Conservation (phyloP, 2,329 filamentous ascomycete species). For the Alternaria longipes region DNA sequence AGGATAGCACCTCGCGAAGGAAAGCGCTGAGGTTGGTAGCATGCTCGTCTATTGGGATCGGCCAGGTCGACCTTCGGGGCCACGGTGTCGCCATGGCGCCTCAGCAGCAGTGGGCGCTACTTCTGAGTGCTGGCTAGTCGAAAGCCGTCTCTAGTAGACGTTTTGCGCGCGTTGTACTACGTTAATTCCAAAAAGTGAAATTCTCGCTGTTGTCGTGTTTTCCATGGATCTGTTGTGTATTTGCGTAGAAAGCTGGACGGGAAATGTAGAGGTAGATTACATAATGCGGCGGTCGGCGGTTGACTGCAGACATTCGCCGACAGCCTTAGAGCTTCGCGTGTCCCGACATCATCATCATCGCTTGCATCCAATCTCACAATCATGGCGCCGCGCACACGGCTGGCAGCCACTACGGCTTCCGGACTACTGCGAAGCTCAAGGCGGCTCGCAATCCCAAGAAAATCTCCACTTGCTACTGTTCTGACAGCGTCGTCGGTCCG, state of each 20-base stretch:
- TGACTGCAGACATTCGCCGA: conserved; percentile 26
- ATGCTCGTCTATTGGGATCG: too few species aligned
- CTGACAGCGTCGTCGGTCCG: conserved; percentile 31
- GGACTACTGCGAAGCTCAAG: conserved; percentile 36
- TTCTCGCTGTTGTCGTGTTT: conserved; percentile 25
- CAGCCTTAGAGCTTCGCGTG: conserved; percentile 27
- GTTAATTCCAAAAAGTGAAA: conserved; percentile 22
- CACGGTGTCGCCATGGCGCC: too few species aligned
- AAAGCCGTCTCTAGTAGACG: too few species aligned
- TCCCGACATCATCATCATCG: conserved; percentile 28
- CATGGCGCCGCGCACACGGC: conserved; percentile 49
- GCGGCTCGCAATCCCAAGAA: conserved; percentile 24
- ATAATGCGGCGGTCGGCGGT: conserved; percentile 28
- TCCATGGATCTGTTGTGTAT: not conserved
- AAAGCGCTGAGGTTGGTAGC: too few species aligned
- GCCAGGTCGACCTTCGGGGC: too few species aligned
- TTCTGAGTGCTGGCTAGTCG: too few species aligned
- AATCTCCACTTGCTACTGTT: conserved; percentile 32
- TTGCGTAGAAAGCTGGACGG: not conserved
- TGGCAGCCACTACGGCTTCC: conserved; percentile 44
- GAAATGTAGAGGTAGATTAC: conserved; percentile 20
- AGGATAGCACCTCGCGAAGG: too few species aligned
- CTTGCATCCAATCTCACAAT: conserved; percentile 34
- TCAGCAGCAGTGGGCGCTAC: too few species aligned
- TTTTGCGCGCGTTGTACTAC: conserved; percentile 2